Conservation (phyloP, 495 filamentous ascomycete species). For the Oidiodendron maius region DNA sequence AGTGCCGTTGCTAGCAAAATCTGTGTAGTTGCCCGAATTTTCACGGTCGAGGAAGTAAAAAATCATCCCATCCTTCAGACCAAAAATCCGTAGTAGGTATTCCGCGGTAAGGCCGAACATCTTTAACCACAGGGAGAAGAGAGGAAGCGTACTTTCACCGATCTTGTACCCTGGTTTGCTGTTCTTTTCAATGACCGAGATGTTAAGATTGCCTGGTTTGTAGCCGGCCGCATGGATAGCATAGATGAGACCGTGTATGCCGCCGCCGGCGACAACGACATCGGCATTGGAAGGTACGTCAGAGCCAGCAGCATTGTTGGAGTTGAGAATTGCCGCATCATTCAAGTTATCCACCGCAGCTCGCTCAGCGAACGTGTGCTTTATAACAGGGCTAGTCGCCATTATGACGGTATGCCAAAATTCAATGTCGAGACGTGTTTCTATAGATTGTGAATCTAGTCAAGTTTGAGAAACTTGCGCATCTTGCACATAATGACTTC, state of each 20-base stretch:
- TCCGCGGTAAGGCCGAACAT: background rate
- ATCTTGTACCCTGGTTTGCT: background rate
- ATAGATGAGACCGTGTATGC: background rate
- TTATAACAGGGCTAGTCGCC: too few relatives aligned
- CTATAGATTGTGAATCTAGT: too few relatives aligned
- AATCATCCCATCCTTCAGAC: background rate
- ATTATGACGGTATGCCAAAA: too few relatives aligned
- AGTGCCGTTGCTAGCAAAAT: background rate
- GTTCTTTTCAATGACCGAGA: background rate
- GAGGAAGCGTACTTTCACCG: background rate
- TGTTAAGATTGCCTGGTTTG: background rate
- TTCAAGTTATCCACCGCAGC: too few relatives aligned
- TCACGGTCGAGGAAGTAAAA: background rate
- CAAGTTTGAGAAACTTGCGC: too few relatives aligned
- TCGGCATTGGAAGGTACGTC: too few relatives aligned
- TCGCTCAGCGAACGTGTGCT: too few relatives aligned
- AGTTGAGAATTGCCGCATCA: too few relatives aligned
- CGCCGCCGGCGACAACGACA: background rate
- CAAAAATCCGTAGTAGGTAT: background rate
- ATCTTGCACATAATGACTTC: too few relatives aligned
- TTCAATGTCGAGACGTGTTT: too few relatives aligned
- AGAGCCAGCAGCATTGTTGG: too few relatives aligned
- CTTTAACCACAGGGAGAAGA: background rate
- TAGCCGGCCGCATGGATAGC: background rate
- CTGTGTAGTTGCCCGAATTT: too few relatives aligned